These are phyloP conservation scores for Dissophora ornata DNA, from an alignment of 192 early-diverging fungal species.

Conservation along the genomic window DNA sequence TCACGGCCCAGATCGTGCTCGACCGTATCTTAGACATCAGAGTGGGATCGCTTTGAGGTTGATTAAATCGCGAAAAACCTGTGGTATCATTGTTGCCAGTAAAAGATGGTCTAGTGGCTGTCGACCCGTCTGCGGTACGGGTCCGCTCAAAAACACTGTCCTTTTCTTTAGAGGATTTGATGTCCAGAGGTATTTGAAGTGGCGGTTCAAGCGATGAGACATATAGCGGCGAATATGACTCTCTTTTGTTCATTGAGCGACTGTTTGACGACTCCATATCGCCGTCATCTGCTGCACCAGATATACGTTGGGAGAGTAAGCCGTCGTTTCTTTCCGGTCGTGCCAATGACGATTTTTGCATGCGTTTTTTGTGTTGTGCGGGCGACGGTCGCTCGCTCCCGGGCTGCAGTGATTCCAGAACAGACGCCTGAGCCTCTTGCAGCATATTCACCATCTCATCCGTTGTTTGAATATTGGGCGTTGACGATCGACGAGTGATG, in stretches of 20 bases:
- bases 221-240: constrained; percentile 4
- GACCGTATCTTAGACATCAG: background rate
- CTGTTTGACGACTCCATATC: background rate
- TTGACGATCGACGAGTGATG: constrained; percentile 40
- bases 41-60: background rate
- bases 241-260: background rate
- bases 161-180: no score
- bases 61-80: background rate
- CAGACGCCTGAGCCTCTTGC: constrained; percentile 43
- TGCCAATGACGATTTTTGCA: constrained; percentile 5
- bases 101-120: no score
- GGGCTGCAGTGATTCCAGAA: constrained; percentile 4
- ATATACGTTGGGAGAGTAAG: constrained; percentile 7
- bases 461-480: constrained; percentile 47
- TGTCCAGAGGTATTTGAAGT: constrained; percentile 9
- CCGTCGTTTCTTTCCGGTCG: constrained; percentile 33
- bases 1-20: constrained; percentile 8
- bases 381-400: background rate
- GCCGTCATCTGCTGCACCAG: background rate
- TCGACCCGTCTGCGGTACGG: background rate
- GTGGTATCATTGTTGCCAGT: no score
- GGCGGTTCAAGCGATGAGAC: constrained; percentile 7
- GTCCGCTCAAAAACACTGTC: background rate
- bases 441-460: constrained; percentile 47
- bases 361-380: background rate